Percentiles rank a stretch among this genome's conserved stretches.
Evolutionary conservation across 2,329 filamentous ascomycete genomes (phyloP).

Genomic region (Fusarium haematococcum): DNA sequence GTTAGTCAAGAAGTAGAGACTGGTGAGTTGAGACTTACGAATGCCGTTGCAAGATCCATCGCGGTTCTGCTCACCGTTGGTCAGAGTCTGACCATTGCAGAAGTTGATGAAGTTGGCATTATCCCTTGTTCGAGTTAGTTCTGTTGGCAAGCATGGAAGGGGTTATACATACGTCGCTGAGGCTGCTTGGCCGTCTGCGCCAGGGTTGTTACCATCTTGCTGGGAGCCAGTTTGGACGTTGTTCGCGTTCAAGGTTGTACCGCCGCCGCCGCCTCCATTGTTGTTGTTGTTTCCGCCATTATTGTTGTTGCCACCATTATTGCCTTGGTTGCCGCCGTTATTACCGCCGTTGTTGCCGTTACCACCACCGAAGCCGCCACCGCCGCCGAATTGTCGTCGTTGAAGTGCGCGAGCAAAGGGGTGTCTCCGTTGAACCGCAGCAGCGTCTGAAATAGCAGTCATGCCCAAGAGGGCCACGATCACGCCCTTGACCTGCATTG

Average conservation of each 20-base stretch:
- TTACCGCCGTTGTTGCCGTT: conserved; percentile 42
- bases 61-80: conserved; percentile 70
- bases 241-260: conserved; percentile 54
- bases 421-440: conserved; percentile 52
- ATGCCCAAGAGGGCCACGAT: conserved; percentile 63
- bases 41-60: conserved; percentile 74
- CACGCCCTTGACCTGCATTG: conserved; percentile 65
- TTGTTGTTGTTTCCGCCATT: conserved; percentile 36
- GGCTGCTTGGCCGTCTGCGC: conserved; percentile 60
- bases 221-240: conserved; percentile 64
- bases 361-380: conserved; percentile 36
- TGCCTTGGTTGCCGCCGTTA: conserved; percentile 39
- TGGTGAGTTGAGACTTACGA: conserved; percentile 55
- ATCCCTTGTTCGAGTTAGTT: conserved; percentile 58
- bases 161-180: conserved; percentile 62
- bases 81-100: conserved; percentile 65
- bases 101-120: conserved; percentile 73
- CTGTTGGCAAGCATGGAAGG: not conserved
- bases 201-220: conserved; percentile 59
- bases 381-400: conserved; percentile 55
- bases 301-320: conserved; percentile 42
- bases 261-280: conserved; percentile 23
- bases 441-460: conserved; percentile 59
- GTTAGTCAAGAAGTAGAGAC: conserved; percentile 21
- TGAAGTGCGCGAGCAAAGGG: conserved; percentile 54